A percentile compares a stretch with the other conserved stretches of the same genome.
phyloP scores from a whole-genome alignment of 805 yeast species.

The Candida chauliodis region DNA sequence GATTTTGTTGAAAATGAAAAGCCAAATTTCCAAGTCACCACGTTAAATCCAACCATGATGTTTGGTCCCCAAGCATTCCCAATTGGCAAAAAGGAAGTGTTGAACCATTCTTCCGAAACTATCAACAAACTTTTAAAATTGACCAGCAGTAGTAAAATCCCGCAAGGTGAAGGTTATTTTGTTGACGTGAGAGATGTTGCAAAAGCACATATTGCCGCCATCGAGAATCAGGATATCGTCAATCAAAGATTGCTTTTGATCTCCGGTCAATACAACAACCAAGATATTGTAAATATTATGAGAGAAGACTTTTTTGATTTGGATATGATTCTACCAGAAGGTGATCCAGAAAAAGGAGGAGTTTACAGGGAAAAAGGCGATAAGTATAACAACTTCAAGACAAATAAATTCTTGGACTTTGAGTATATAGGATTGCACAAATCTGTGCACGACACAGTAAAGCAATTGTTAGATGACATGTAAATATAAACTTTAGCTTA shows the following conservation, averaged over 20 bases:
- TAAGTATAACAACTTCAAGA: slow-evolving; percentile 26
- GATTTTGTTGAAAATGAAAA: slow-evolving; percentile 21
- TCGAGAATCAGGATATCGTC: slow-evolving; percentile 23
- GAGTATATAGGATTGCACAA: slow-evolving; percentile 35
- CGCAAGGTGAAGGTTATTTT: slow-evolving; percentile 14
- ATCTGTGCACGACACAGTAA: slow-evolving; percentile 41
- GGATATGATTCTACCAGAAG: slow-evolving; percentile 41
- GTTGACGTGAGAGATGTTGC: slow-evolving; percentile 27
- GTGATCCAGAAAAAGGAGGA: slow-evolving; percentile 34
- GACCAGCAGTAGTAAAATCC: slow-evolving; percentile 21
- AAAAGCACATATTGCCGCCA: slow-evolving; percentile 34
- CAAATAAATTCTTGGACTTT: slow-evolving; percentile 34
- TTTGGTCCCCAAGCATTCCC: slow-evolving; percentile 37
- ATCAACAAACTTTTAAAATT: slow-evolving; percentile 28
- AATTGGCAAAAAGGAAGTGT: slow-evolving; percentile 25
- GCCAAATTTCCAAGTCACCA: slow-evolving; percentile 28
- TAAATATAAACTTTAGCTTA: slow-evolving; percentile 27
- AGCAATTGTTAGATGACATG: slow-evolving; percentile 31
- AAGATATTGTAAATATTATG: slow-evolving; percentile 23
- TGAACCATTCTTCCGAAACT: slow-evolving; percentile 26
- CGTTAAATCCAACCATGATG: slow-evolving; percentile 34
- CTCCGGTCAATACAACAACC: slow-evolving; percentile 22
- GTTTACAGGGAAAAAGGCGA: slow-evolving; percentile 13
- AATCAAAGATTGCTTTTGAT: slow-evolving; percentile 22
- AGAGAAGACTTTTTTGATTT: slow-evolving; percentile 39